Base-by-base conservation (phyloP, 768 basidiomycete species). In the Mycena albidolilacea region DNA sequence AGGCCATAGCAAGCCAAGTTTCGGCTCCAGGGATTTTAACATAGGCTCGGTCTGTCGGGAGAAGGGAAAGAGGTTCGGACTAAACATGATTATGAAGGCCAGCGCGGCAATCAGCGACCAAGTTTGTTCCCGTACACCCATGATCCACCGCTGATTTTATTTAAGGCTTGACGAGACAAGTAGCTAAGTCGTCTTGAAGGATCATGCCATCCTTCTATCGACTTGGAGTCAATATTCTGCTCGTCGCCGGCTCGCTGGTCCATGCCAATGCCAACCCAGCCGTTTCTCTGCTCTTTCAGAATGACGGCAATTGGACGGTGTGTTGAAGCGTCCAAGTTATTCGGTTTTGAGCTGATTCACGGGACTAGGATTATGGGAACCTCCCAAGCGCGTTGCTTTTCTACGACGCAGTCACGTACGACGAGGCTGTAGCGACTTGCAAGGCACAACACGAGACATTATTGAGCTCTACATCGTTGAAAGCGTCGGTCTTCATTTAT, bases 241-340 rank as follows among this genome's bases (percentile, higher is more conserved):
- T 71, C 2, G 21, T 38, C 0, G 14, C 38, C 12, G 37, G 35
- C 19, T 50, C 58, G 4, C 7, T 61, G 48, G 64, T 35, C 2
- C 38, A 60, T 23, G 58, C 63, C 5, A 52, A 23, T 23, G 43
- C 12, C 23, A 50, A 39, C 15, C 54, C 60, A 1, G 48, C 64
- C 15, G 73, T 76, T 9, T 71, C 75, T 1, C 64, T 76, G 11
- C 65, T 76, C 46, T 76, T 74, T 19, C 72, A 76, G 52, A 76
- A 76, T 43, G 73, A 76, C 48, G 73, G 72, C 35, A 72, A 74
- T 64, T 76, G 75, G 75, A 71, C 71, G 67, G 73, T 76, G 62
- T 44, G 30, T 30, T 3, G 30, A 30, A 30, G 30, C 30, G 67
- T 74, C 14, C 57, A 4, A n/a, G 3, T 8, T 11, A 30, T 38